Evolutionary conservation across 2,329 filamentous ascomycete species (phyloP).

Genomic region (Trichophaea hybrida): DNA sequence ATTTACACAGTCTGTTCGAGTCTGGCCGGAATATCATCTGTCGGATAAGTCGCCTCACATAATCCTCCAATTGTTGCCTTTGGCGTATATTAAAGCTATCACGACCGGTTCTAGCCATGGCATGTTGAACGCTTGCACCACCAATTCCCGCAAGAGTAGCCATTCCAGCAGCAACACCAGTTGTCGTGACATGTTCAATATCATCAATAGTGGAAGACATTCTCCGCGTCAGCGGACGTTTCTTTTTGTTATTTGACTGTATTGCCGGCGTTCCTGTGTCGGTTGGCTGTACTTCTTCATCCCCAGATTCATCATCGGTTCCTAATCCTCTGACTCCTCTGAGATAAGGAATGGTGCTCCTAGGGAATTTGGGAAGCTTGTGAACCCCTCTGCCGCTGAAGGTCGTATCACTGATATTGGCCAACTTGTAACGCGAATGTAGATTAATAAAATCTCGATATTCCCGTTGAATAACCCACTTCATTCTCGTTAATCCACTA

Average conservation of each 20-base stretch:
- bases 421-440: slow-evolving; percentile 83
- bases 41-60: slow-evolving; percentile 83
- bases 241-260: slow-evolving; percentile 31
- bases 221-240: slow-evolving; percentile 34
- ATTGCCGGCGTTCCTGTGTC: slow-evolving; percentile 9
- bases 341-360: slow-evolving; percentile 77
- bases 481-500: slow-evolving; percentile 88
- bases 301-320: slow-evolving; percentile 54
- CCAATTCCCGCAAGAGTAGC: slow-evolving; percentile 27
- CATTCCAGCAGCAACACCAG: slow-evolving; percentile 33
- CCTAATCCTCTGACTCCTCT: slow-evolving; percentile 65
- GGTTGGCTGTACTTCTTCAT: slow-evolving; percentile 27
- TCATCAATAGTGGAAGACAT: slow-evolving; percentile 21
- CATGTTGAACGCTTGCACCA: slow-evolving; percentile 4
- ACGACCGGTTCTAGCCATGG: slow-evolving; percentile 25
- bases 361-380: slow-evolving; percentile 80
- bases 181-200: slow-evolving; percentile 24
- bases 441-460: slow-evolving; percentile 83
- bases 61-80: slow-evolving; percentile 71
- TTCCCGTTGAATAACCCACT: slow-evolving; percentile 80
- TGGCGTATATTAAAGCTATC: slow-evolving; percentile 64
- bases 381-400: slow-evolving; percentile 50
- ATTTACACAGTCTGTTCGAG: slow-evolving; percentile 89
- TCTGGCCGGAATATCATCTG: slow-evolving; percentile 95
- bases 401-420: slow-evolving; percentile 70